Evolutionary conservation across 805 yeast genomes (phyloP).

Genomic region (Limtongozyma cylindracea): DNA sequence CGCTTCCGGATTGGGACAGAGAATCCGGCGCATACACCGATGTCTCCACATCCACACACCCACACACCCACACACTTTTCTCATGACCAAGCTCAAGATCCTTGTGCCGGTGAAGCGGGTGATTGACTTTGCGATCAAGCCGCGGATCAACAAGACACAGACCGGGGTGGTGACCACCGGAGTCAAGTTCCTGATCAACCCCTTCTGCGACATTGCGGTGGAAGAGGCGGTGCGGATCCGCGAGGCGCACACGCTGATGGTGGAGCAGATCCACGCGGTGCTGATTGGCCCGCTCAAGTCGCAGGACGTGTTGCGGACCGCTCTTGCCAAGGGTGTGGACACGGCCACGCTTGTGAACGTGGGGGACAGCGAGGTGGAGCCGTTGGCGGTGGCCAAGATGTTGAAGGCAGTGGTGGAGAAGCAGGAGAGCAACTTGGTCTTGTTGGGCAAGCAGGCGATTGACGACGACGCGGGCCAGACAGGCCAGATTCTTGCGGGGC

Average conservation of each 20-base stretch:
- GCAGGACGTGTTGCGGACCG: constrained; percentile 70
- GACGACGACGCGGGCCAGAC: constrained; percentile 91
- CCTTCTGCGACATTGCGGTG: constrained; percentile 93
- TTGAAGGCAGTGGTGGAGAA: constrained; percentile 47
- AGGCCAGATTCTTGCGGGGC: constrained; percentile 89
- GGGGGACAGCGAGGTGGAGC: constrained; percentile 56
- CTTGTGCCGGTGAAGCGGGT: constrained; percentile 91
- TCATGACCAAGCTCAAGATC: constrained; percentile 26
- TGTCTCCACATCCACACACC: background rate
- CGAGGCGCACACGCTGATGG: constrained; percentile 36
- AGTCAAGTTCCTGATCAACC: constrained; percentile 80
- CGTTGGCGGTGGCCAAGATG: constrained; percentile 72
- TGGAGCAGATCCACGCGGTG: constrained; percentile 73
- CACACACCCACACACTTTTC: constrained; percentile 1
- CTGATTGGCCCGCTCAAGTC: constrained; percentile 74
- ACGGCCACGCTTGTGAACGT: constrained; percentile 60
- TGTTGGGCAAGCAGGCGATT: constrained; percentile 90
- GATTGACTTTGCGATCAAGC: constrained; percentile 81
- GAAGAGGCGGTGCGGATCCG: constrained; percentile 78
- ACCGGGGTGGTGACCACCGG: constrained; percentile 77
- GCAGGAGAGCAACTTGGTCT: constrained; percentile 50
- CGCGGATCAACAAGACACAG: constrained; percentile 68
- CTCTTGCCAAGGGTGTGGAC: constrained; percentile 90
- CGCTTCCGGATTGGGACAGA: no score
- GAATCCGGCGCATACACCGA: no score